phyloP scores from a whole-genome alignment of 495 filamentous ascomycete species.

The Cercophora scortea region DNA sequence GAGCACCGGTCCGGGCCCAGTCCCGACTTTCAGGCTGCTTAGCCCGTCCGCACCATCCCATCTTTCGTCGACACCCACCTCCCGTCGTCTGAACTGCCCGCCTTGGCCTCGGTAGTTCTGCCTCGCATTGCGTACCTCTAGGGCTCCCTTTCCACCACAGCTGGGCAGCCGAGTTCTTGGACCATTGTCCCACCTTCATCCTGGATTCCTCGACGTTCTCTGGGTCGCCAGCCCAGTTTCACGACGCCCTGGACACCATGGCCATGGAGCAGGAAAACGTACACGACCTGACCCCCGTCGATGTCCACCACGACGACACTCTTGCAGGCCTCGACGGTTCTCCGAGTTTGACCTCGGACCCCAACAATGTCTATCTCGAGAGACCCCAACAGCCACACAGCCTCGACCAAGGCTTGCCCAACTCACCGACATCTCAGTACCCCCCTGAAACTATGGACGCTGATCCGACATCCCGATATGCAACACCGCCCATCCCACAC shows the following conservation, averaged over 20 bases:
- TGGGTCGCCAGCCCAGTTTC: constrained; percentile 42
- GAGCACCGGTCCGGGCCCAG: not conserved
- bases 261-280: constrained; percentile 40
- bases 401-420: constrained; percentile 30
- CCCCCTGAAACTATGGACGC: constrained; percentile 24
- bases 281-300: not conserved
- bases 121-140: no score
- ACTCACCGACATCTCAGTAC: constrained; percentile 12
- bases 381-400: constrained; percentile 32
- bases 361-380: constrained; percentile 16
- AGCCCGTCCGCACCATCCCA: no score
- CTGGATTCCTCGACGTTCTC: constrained; percentile 44
- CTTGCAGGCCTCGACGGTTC: constrained; percentile 30
- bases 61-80: no score
- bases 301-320: constrained; percentile 29
- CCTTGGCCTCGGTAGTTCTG: no score
- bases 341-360: constrained; percentile 16
- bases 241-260: constrained; percentile 41
- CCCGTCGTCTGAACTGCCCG: no score
- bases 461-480: constrained; percentile 32
- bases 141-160: no score
- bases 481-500: constrained; percentile 29
- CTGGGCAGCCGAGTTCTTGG: no score
- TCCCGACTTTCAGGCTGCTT: no score
- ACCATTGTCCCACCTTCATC: constrained; percentile 11